Percentiles rank a stretch among this genome's conserved stretches.
Conservation (phyloP, 2,329 filamentous ascomycete species). For the Trichoderma pleuroti region DNA sequence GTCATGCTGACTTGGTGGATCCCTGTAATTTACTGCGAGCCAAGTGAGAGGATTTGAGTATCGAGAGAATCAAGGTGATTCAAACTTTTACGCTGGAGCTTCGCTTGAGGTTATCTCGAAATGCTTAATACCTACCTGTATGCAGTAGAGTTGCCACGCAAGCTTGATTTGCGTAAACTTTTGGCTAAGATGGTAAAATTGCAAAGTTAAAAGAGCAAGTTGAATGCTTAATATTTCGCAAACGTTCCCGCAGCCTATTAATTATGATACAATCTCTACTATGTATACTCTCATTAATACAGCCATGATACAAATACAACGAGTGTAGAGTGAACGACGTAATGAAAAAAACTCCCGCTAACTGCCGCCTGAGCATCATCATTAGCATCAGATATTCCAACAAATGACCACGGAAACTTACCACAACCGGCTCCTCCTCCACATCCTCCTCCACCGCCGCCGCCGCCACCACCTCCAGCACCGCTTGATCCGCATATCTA, state of each 20-base stretch:
- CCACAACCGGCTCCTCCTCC: slow-evolving; percentile 27
- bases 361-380: neutral
- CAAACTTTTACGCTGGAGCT: neutral
- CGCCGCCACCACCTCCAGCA: slow-evolving; percentile 37
- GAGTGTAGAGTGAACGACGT: too few species aligned
- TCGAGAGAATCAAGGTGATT: neutral
- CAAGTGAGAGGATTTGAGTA: neutral
- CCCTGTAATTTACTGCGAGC: neutral
- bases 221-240: neutral
- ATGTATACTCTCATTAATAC: neutral
- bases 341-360: neutral
- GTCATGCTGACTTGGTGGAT: neutral
- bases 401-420: neutral
- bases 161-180: neutral
- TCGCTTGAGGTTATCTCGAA: neutral
- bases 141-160: neutral
- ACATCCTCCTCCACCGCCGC: slow-evolving; percentile 25
- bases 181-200: neutral
- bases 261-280: neutral
- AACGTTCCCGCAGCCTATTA: neutral
- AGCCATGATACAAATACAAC: neutral
- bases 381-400: neutral
- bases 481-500: slow-evolving; percentile 11
- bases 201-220: neutral
- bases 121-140: neutral